A percentile compares a stretch with the other conserved stretches of the same genome.
These are phyloP conservation scores for Geranium incanum DNA, from an alignment of 441 rosid species.

Conservation along the genomic window DNA sequence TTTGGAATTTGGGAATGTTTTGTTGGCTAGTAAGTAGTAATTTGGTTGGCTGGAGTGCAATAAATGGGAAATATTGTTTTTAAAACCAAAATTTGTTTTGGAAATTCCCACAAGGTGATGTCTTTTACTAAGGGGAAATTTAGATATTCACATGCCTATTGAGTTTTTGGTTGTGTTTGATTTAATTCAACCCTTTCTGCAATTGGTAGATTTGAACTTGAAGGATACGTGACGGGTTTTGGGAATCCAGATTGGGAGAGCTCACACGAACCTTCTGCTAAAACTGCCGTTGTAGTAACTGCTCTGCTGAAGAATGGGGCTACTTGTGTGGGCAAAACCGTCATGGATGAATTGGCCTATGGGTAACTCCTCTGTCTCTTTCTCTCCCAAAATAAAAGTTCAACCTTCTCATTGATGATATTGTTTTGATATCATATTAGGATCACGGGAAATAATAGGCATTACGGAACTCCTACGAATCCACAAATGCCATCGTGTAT, in stretches of 20 bases:
- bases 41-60: background rate
- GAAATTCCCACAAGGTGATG: background rate
- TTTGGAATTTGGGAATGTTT: background rate
- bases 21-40: background rate
- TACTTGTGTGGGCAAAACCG: constrained; percentile 82
- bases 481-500: constrained; percentile 52
- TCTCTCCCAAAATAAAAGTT: background rate
- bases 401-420: background rate
- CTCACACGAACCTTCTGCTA: constrained; percentile 64
- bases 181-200: constrained; percentile 2
- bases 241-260: constrained; percentile 79
- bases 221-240: constrained; percentile 68
- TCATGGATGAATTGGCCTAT: constrained; percentile 71
- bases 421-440: constrained; percentile 32
- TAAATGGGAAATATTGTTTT: background rate
- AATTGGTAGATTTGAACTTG: constrained; percentile 63
- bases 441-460: constrained; percentile 67
- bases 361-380: constrained; percentile 39
- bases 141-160: background rate
- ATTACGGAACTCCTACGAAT: constrained; percentile 78
- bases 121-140: background rate
- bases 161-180: background rate
- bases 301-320: constrained; percentile 74
- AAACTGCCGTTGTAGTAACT: constrained; percentile 65
- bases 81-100: background rate